Base-by-base conservation (phyloP, 306 rosid genomes). In the Abrus pulchellus region DNA sequence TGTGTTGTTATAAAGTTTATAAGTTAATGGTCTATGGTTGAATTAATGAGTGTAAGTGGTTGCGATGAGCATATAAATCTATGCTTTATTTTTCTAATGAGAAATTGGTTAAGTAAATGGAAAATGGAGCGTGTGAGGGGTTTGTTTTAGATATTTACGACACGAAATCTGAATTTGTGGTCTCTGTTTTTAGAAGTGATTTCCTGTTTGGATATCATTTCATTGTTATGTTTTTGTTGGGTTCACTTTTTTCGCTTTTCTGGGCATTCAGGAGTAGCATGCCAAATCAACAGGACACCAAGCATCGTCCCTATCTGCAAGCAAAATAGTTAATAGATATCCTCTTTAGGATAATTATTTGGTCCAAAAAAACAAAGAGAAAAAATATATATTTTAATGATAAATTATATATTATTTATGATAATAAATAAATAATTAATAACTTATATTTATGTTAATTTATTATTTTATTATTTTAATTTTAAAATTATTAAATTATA, bases 111-210 rank as follows among this genome's bases (percentile, higher is more conserved):
- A 57, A 4, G 13, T 3, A 2, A 28, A 57, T 57, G 64, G 40
- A 29, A 57, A 57, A 57, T 57, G 64, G 8, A 30, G 2, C 29
- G 62, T 56, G 62, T 27, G 0, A 28, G 1, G 3, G 9, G 36
- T 34, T 29, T 29, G 2, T 5, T 57, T 9, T 9, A 57, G 64
- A 57, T 57, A 57, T 57, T 57, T 57, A 57, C 13, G 64, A 57
- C 64, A 27, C 36, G 4, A 11, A 56, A 57, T 57, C 64, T 29
- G 64, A 57, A 57, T 57, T 29, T 57, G 64, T 57, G 64, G 64
- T 3, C 64, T 29, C 28, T 29, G 64, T 56, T 56, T 56, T 56
- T 56, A 6, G 62, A 3, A 56, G 62, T 30, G 64, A 30, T 57
- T 57, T 57, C 36, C 36, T 29, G 1, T 57, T 57, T 57, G 64